A percentile compares a stretch with the other conserved stretches of the same genome.
phyloP scores from a whole-genome alignment of 2,329 filamentous ascomycete species.

The Paraphaeosphaeria minitans region DNA sequence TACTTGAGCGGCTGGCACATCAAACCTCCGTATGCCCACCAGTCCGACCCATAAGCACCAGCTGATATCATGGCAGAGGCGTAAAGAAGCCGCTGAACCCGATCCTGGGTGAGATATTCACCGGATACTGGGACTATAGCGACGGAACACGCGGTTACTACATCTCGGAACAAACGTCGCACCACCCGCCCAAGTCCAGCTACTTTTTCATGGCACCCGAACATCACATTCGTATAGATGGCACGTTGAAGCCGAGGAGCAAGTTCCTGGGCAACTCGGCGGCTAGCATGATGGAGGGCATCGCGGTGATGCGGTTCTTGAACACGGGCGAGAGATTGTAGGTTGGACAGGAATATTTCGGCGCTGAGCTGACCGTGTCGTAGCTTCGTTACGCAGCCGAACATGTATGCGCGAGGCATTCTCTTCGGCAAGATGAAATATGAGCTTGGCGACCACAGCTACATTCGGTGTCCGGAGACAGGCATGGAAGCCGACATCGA shows the following conservation, averaged over 20 bases:
- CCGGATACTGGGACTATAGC: conserved; percentile 92
- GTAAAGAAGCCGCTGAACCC: conserved; percentile 99
- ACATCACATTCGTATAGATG: conserved; percentile 92
- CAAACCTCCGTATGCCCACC: conserved; percentile 78
- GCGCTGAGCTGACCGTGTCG: conserved; percentile 16
- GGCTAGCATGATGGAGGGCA: conserved; percentile 97
- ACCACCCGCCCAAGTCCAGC: conserved; percentile 97
- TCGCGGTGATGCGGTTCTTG: conserved; percentile 80
- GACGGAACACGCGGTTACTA: conserved; percentile 90
- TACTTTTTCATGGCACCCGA: conserved; percentile 99
- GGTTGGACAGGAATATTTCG: conserved; percentile 35
- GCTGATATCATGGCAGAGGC: conserved; percentile 63
- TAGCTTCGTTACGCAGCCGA: conserved; percentile 92
- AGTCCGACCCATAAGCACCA: conserved; percentile 18
- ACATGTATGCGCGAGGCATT: conserved; percentile 98
- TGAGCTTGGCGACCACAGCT: conserved; percentile 94
- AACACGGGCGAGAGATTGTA: conserved; percentile 93
- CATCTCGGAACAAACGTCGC: conserved; percentile 95
- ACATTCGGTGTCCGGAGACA: conserved; percentile 87
- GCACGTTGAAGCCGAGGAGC: conserved; percentile 90
- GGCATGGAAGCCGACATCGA: conserved; percentile 89
- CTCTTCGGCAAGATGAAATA: conserved; percentile 99
- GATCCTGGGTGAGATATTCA: conserved; percentile 92
- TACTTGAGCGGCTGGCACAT: conserved; percentile 99
- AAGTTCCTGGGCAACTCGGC: conserved; percentile 97